Evolutionary conservation across 2,329 filamentous ascomycete species (phyloP).

Genomic region (Diaporthe vaccinii): DNA sequence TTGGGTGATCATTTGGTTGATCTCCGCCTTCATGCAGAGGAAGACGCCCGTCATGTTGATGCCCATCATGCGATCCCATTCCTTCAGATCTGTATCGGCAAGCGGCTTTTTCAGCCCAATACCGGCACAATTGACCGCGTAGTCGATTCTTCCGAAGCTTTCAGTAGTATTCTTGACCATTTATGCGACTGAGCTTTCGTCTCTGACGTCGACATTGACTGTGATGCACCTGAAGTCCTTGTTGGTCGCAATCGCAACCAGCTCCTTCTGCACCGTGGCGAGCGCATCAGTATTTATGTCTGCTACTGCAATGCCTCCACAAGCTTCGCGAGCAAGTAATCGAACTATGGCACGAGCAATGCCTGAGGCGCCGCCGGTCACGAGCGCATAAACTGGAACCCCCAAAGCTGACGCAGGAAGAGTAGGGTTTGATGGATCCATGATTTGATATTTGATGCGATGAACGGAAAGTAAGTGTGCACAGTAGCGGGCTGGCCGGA

Average conservation of each 20-base stretch:
- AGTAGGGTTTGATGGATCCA: neutral
- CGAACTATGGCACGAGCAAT: slow-evolving; percentile 4
- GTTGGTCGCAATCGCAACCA: neutral
- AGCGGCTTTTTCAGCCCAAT: slow-evolving; percentile 25
- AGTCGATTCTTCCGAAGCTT: neutral
- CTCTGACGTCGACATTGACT: neutral
- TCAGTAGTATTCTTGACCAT: neutral
- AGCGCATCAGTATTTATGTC: neutral
- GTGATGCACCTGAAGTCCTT: slow-evolving; percentile 7
- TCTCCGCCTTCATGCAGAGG: slow-evolving; percentile 8
- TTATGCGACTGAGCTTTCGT: neutral
- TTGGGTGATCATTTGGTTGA: neutral
- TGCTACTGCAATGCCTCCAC: neutral
- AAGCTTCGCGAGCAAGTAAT: neutral
- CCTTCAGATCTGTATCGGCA: slow-evolving; percentile 30
- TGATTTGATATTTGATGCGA: neutral
- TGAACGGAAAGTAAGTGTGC: rapidly evolving
- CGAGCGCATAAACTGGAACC: neutral
- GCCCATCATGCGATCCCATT: slow-evolving; percentile 14
- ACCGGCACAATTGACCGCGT: neutral
- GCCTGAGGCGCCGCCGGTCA: neutral
- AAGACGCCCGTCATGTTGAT: slow-evolving; percentile 14
- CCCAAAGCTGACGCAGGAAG: neutral
- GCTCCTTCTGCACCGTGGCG: neutral
- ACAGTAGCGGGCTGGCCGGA: no score